phyloP scores from a whole-genome alignment of 345 rosid genomes.

The Clausena lansium region DNA sequence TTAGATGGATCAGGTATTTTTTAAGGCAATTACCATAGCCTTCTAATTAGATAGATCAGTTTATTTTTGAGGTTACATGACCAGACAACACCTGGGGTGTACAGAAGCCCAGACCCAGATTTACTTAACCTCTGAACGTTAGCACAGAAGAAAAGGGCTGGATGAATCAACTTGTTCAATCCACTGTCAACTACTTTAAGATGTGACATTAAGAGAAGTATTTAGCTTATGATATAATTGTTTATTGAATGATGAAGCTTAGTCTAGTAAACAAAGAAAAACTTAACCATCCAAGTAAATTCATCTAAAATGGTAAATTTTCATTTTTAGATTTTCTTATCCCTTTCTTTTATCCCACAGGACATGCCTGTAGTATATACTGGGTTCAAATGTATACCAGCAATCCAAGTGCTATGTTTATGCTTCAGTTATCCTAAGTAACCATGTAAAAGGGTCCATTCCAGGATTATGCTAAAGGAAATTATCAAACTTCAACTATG shows the following conservation, averaged over 20 bases:
- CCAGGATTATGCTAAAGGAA: background rate
- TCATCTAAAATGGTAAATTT: background rate
- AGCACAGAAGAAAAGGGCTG: background rate
- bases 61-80: background rate
- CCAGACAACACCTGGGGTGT: no score
- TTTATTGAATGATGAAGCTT: background rate
- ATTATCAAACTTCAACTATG: background rate
- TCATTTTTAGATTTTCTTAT: background rate
- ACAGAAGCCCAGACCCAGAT: background rate
- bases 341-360: background rate
- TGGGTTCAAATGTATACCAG: background rate
- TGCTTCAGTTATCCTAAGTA: background rate
- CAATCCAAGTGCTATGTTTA: background rate
- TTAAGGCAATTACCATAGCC: background rate
- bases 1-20: background rate
- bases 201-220: background rate
- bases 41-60: background rate
- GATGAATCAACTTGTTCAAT: background rate
- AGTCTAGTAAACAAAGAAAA: background rate
- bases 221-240: background rate
- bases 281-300: background rate
- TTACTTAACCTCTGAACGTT: no score
- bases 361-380: background rate
- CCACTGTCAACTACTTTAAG: background rate
- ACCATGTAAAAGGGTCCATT: background rate